These are phyloP conservation scores for Hortiboletus campestris DNA, from an alignment of 768 basidiomycete genomes.

Conservation along the genomic window DNA sequence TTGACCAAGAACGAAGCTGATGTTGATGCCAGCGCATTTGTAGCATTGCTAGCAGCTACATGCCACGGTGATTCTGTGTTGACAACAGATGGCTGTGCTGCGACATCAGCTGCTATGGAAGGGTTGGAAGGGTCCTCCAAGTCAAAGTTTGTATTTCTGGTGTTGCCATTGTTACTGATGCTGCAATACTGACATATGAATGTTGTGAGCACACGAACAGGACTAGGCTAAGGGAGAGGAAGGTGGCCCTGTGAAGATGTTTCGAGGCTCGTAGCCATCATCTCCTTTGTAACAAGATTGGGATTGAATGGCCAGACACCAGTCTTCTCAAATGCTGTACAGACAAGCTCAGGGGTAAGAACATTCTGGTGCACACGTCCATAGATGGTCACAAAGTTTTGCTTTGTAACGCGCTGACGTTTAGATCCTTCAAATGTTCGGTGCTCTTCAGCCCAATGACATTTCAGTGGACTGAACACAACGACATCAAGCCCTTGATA, in stretches of 20 bases:
- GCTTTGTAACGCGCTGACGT: no score
- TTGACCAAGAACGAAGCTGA: no score
- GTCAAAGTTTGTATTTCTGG: no score
- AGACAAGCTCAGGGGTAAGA: slow-evolving; percentile 21
- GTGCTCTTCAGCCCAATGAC: slow-evolving; percentile 19
- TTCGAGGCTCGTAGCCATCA: slow-evolving; percentile 10
- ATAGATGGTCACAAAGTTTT: slow-evolving; percentile 15
- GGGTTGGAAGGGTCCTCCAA: no score
- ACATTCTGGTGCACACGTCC: slow-evolving; percentile 5
- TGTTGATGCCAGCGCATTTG: no score
- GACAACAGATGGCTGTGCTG: no score
- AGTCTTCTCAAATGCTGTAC: slow-evolving; percentile 27
- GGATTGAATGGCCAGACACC: slow-evolving; percentile 26
- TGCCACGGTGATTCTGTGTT: no score
- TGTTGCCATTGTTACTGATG: no score
- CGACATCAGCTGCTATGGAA: no score
- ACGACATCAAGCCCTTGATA: slow-evolving; percentile 46
- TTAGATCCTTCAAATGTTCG: neutral
- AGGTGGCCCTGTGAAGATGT: slow-evolving; percentile 6
- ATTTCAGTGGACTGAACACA: slow-evolving; percentile 34
- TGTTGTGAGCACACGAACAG: neutral
- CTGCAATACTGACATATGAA: no score
- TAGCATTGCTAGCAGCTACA: no score
- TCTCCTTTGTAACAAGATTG: neutral
- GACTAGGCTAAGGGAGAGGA: slow-evolving; percentile 19